A percentile compares a stretch with the other conserved stretches of the same genome.
These are phyloP conservation scores for Zygoascus bituminiphila DNA, from an alignment of 805 yeast species.

Conservation along the genomic window DNA sequence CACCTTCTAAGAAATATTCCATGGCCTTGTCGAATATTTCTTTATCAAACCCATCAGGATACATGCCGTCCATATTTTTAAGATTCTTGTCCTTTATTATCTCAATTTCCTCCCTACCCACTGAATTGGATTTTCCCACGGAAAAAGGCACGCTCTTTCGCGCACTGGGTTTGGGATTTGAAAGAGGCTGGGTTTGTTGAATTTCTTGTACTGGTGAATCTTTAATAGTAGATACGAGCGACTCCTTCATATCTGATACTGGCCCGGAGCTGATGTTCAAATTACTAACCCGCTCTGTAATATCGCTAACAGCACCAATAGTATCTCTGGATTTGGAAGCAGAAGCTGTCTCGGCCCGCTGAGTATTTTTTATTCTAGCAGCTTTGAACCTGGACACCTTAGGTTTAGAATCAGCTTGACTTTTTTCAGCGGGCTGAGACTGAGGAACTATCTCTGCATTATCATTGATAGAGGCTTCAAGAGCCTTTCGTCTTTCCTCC, in stretches of 20 bases:
- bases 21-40: slow-evolving; percentile 16
- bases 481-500: not conserved
- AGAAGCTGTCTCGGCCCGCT: not conserved
- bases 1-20: slow-evolving; percentile 12
- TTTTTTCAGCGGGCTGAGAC: not conserved
- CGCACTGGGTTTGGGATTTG: not conserved
- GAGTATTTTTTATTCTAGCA: not conserved
- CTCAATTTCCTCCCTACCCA: not conserved
- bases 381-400: slow-evolving; percentile 3
- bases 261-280: not conserved
- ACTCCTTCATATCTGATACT: not conserved
- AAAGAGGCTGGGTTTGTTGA: not conserved
- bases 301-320: not conserved
- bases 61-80: not conserved
- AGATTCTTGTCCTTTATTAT: not conserved
- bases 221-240: too few relatives aligned
- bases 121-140: not conserved
- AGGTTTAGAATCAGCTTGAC: not conserved
- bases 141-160: not conserved
- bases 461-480: not conserved
- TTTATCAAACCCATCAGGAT: not conserved
- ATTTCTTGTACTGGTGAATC: too few relatives aligned
- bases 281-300: not conserved
- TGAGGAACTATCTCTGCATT: not conserved
- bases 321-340: not conserved